Percentiles rank a stretch among this genome's conserved stretches.
Conservation (phyloP, 2,329 filamentous ascomycete genomes). For the Tympanopsis confertula region DNA sequence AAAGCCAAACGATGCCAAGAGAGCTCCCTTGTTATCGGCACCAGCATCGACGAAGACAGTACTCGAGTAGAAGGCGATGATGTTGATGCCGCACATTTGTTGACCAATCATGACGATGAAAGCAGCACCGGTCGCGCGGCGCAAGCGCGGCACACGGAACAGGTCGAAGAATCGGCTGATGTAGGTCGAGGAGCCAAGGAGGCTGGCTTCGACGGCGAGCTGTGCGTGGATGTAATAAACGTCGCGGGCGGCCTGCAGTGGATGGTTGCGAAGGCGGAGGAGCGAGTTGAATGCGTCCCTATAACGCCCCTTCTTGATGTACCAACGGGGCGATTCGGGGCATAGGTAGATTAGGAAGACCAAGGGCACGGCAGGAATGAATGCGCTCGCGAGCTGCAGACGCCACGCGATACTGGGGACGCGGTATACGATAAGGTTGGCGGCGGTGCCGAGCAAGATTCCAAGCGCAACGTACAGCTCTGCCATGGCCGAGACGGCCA, state of each 20-base stretch:
- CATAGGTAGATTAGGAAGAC: conserved; percentile 51
- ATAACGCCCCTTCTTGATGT: conserved; percentile 55
- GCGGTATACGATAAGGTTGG: conserved; percentile 44
- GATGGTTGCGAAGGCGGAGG: conserved; percentile 35
- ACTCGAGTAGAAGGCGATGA: conserved; percentile 66
- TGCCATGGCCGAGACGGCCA: neutral
- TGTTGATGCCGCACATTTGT: conserved; percentile 63
- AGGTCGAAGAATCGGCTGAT: conserved; percentile 50
- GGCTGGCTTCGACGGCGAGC: conserved; percentile 44
- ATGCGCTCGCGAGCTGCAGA: conserved; percentile 52
- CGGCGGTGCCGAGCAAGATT: conserved; percentile 48
- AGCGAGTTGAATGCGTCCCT: conserved; percentile 46
- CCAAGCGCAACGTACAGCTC: conserved; percentile 49
- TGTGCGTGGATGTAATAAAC: conserved; percentile 55
- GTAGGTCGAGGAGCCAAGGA: conserved; percentile 41
- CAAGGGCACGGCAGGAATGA: conserved; percentile 47
- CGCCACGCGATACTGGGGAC: conserved; percentile 45
- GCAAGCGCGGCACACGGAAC: conserved; percentile 58
- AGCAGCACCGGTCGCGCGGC: conserved; percentile 64
- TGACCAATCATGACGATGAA: conserved; percentile 72
- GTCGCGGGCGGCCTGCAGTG: conserved; percentile 46
- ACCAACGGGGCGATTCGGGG: conserved; percentile 54
- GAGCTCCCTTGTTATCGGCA: conserved; percentile 38
- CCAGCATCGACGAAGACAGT: conserved; percentile 49
- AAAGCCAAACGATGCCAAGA: conserved; percentile 53